A percentile compares a stretch with the other conserved stretches of the same genome.
These are phyloP conservation scores for Picea sitchensis DNA, from an alignment of 75 land plant species.

Conservation along the genomic window DNA sequence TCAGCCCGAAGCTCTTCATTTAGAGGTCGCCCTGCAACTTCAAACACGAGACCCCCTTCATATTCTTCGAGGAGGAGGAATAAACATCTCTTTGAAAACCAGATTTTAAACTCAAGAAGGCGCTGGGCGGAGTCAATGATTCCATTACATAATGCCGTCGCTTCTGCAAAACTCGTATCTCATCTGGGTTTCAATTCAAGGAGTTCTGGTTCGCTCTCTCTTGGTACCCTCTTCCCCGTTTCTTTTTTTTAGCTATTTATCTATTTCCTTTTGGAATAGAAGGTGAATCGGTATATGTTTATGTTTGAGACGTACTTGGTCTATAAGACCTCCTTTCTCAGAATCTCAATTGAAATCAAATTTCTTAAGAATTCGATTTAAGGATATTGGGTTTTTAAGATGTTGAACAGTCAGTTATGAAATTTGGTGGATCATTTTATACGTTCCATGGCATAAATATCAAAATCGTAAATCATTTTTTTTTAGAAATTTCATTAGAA, in stretches of 20 bases:
- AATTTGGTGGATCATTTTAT: too few relatives aligned
- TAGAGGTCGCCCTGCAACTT: not conserved
- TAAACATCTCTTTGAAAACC: not conserved
- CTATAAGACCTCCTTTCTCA: too few relatives aligned
- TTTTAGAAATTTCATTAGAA: too few relatives aligned
- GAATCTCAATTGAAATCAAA: too few relatives aligned
- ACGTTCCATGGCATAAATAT: too few relatives aligned
- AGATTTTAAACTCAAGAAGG: not conserved
- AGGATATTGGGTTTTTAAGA: too few relatives aligned
- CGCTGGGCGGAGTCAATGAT: slow-evolving; percentile 2
- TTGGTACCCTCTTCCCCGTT: slow-evolving; percentile 3
- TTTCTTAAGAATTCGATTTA: too few relatives aligned
- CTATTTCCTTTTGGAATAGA: too few relatives aligned
- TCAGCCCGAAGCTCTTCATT: not conserved
- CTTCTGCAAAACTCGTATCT: slow-evolving; percentile 10
- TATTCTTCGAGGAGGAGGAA: not conserved
- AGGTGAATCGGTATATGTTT: too few relatives aligned
- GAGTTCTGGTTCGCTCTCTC: slow-evolving; percentile 10
- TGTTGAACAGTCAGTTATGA: too few relatives aligned
- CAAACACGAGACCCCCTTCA: not conserved
- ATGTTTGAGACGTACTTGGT: too few relatives aligned
- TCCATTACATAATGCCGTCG: slow-evolving; percentile 10
- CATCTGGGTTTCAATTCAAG: slow-evolving; percentile 8
- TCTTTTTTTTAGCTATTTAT: not conserved
- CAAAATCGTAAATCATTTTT: too few relatives aligned